Evolutionary conservation across 441 rosid species (phyloP), one percentile per base, ranked within the genome.

Genomic region (Pelargonium citronellum): DNA sequence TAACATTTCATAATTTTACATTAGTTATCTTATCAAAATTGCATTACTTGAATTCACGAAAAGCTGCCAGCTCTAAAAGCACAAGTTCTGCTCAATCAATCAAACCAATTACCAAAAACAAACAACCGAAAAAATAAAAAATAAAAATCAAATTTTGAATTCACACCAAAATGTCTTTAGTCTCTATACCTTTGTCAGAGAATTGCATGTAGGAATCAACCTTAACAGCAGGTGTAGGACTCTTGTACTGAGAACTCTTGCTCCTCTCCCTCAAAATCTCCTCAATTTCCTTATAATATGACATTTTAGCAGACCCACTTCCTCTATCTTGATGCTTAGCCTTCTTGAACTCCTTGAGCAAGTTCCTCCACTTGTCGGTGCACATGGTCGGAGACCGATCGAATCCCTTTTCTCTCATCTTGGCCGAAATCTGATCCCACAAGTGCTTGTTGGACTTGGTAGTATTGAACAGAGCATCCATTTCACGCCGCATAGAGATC

Each of bases 361-460:
- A 79, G 76, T 95, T 95, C 85, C 98, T 89, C 98, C 99, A 95
- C 87, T 95, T 95, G 70, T 95, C 97, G 0, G 99, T 95, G 51
- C 99, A 95, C 98, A 95, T 95, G 7, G 93, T 92, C 0, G 98
- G 99, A 0, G 98, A 92, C 49, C 98, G 84, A 78, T 95, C 98
- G 70, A 90, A 95, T 0, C 99, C 98, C 74, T 89, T 92, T 34
- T 90, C 97, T 53, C 89, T 87, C 98, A 95, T 95, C 81, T 89
- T 95, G 0, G 83, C 73, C 0, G 95, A 90, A 39, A 95, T 95
- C 80, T 90, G 86, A 66, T 95, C 97, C 98, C 99, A 95, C n/a
- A 95, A 79, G 77, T 95, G 99, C 67, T 95, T 95, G 73, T 95
- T 95, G 0, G 98, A 95, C 83, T 95, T 92, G 10, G 99, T 89